phyloP scores from a whole-genome alignment of 1,284 basidiomycete species.

The Fomitopsis schrenkii region DNA sequence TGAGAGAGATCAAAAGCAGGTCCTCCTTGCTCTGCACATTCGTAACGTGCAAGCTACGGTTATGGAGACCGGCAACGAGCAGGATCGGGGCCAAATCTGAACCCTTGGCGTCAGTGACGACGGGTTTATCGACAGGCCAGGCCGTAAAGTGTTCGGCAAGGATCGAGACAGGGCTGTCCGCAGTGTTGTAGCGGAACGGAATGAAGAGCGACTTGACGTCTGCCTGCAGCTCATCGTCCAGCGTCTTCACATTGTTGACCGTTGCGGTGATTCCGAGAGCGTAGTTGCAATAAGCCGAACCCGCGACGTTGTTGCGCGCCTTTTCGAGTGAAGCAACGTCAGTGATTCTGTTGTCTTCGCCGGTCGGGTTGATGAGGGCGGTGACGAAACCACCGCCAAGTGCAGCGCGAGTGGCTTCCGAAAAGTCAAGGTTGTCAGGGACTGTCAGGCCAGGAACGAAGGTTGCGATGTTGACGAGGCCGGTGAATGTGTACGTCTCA shows the following conservation, averaged over 20 bases:
- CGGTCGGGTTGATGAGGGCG: slow-evolving; percentile 74
- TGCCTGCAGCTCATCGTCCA: slow-evolving; percentile 75
- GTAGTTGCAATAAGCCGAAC: slow-evolving; percentile 81
- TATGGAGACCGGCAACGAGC: slow-evolving; percentile 89
- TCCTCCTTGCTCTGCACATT: slow-evolving; percentile 89
- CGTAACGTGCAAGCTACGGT: slow-evolving; percentile 90
- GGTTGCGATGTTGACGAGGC: slow-evolving; percentile 84
- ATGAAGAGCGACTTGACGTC: slow-evolving; percentile 85
- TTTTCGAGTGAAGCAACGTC: slow-evolving; percentile 68
- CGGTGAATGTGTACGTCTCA: slow-evolving; percentile 88
- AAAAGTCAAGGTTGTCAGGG: slow-evolving; percentile 61
- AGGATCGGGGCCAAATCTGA: slow-evolving; percentile 93
- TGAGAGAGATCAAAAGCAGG: slow-evolving; percentile 86
- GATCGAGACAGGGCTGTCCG: slow-evolving; percentile 48
- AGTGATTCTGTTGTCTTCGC: slow-evolving; percentile 56
- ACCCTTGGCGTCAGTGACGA: slow-evolving; percentile 91
- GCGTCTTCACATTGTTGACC: slow-evolving; percentile 55
- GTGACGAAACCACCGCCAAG: slow-evolving; percentile 88
- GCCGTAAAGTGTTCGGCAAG: slow-evolving; percentile 87
- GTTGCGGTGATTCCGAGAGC: slow-evolving; percentile 79
- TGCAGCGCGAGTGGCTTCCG: slow-evolving; percentile 72
- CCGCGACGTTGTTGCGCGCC: slow-evolving; percentile 61
- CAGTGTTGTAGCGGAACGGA: slow-evolving; percentile 62
- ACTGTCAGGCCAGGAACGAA: slow-evolving; percentile 79
- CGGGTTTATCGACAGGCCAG: slow-evolving; percentile 91